Evolutionary conservation across 225 moss, liverwort and hornwort genomes (phyloP), one percentile per base, ranked within the genome.

Genomic region (Sphagnum contortum): DNA sequence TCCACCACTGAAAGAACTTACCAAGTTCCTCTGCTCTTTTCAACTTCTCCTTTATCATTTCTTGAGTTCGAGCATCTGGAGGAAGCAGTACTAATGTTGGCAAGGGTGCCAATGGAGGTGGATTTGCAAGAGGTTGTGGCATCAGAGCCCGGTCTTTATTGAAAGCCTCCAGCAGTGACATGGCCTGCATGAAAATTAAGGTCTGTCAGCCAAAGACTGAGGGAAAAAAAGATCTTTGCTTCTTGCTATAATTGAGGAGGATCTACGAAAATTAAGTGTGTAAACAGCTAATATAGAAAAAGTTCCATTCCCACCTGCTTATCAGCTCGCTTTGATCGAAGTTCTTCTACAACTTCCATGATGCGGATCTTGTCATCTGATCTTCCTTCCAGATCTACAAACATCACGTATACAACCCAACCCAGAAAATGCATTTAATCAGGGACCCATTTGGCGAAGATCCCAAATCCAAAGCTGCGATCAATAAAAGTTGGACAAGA

Each of bases 21-120:
- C 91, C 91, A 70, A 91, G 88, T 79, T 95, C 94, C 76, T 95
- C 94, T 9, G 91, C 91, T 82, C 79, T 89, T 82, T 91, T 94
- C 69, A 94, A 71, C 76, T 94, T 91, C 63, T 94, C 91, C 76
- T 88, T 91, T 54, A 94, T 94, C 87, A 94, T 87, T 71, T 94
- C 94, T 70, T 91, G 94, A 48, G 86, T 94, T 64, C 89, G 83
- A 68, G 89, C 87, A 84, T 94, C 89, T n/a, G 91, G 91, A 60
- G 88, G 91, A 64, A 88, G 65, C 5, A 77, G 68, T 48, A 89
- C 77, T 48, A 91, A 71, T 14, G 87, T 83, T 48, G 94, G 94
- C 69, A 91, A 70, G 45, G 91, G 91, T 66, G 91, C 89, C 66
- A 91, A 77, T 70, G 91, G 94, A 77, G 91, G 94, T 67, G 91